These are phyloP conservation scores for Fusarium sp. DNA, from an alignment of 2,329 filamentous ascomycete species.

Conservation along the genomic window DNA sequence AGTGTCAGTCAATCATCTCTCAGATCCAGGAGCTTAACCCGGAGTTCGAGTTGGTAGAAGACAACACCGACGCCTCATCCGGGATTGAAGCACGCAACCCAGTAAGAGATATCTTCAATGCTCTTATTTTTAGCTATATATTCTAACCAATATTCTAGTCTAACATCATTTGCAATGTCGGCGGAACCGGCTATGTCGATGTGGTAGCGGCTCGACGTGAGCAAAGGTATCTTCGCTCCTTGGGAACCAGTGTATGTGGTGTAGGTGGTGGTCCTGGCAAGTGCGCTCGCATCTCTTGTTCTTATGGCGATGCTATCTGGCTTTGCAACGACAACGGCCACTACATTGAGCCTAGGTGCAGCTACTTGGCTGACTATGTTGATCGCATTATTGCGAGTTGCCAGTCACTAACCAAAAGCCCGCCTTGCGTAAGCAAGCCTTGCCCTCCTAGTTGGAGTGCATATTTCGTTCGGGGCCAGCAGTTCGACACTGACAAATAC, in stretches of 20 bases:
- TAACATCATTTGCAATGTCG: not conserved
- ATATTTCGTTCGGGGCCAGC: not conserved
- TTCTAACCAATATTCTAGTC: not conserved
- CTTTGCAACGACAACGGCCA: not conserved
- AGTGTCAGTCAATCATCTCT: not conserved
- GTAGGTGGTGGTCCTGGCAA: not conserved
- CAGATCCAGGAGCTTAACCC: not conserved
- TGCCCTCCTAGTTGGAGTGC: not conserved
- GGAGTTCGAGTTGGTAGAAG: not conserved
- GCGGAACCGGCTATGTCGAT: not conserved
- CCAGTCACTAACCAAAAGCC: not conserved
- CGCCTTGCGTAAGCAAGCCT: not conserved
- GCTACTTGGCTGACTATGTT: not conserved
- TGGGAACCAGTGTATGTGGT: not conserved
- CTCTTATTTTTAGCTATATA: not conserved
- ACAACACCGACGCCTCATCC: not conserved
- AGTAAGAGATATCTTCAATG: not conserved
- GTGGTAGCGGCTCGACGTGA: not conserved
- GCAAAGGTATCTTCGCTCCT: not conserved
- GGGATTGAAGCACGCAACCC: not conserved
- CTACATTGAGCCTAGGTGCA: not conserved
- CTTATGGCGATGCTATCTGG: not conserved
- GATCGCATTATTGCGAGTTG: not conserved
- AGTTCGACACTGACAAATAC: not conserved
- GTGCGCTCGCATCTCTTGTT: not conserved